Evolutionary conservation across 177 flowering plant genomes (phyloP), one percentile per base, ranked within the genome.

Genomic region (Vitis hybrid): DNA sequence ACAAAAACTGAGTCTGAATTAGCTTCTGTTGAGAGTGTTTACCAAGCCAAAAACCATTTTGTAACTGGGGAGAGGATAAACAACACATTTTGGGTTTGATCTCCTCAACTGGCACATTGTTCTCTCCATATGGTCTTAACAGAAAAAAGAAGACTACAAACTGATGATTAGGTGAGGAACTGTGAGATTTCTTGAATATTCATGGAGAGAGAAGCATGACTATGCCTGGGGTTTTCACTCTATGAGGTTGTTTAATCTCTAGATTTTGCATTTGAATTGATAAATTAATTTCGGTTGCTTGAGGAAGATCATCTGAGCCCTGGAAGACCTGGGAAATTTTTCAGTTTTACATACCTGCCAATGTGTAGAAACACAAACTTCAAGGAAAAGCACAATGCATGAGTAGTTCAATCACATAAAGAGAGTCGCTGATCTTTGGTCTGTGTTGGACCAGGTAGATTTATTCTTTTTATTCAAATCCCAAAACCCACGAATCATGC

Each of bases 391-490:
- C 75, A 75, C 52, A 55, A 65, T 27, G 60, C 15, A 55, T 78
- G 83, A 57, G 65, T 75, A 16, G 81, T 81, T 81, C 80, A 81
- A 78, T 81, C 83, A 78, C 75, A 74, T 67, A 78, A 72, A 78
- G 76, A 78, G 62, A 56, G 64, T 9, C 18, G 11, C 62, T 69
- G 65, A 66, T 72, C 58, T 66, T 48, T 66, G 52, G 49, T 52
- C 59, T 69, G 70, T 63, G 75, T 52, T 78, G 72, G 81, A 65
- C 75, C 73, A 75, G 70, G 49, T 64, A 52, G 56, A 64, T 65
- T 68, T 72, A 52, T 57, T 76, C 67, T 71, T 56, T 52, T 56
- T 75, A 61, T 72, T 64, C 21, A 64, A 75, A 72, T 68, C 76
- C 81, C 78, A 56, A 77, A 67, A 60, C 70, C 76, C 68, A 72